Base-by-base conservation (phyloP, 352 stramenopile genomes). In the Phytophthora meadii region DNA sequence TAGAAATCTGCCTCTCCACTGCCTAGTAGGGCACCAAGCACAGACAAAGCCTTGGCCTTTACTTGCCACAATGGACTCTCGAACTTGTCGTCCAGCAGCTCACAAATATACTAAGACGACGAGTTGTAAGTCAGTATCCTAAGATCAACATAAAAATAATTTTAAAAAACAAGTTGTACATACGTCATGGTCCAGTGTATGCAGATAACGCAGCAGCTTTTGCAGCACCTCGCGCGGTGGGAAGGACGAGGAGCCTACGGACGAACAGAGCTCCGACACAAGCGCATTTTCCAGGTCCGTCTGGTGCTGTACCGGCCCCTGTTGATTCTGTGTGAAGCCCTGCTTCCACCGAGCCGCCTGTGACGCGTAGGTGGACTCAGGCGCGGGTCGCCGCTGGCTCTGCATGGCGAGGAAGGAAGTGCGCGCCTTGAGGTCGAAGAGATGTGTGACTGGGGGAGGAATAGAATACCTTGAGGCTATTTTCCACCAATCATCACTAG, bases 21-120 rank as follows among this genome's bases (percentile, higher is more conserved):
- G 48, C 83, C 81, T 56, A 90, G 67, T n/a, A 93, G 57, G 10
- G 84, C 71, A 30, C 87, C 82, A 39, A 95, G 74, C 17, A 93
- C 85, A 0, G 85, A 91, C 51, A 95, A 47, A 6, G 87, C 85
- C 61, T 93, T 93, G 54, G 77, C 85, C 72, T 93, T 85, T 10
- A 93, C 80, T 57, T 94, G 87, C 87, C 87, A 95, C 52, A 95
- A 37, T 34, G 72, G 74, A 55, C 83, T 82, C 69, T 91, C 80
- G n/a, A 95, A 83, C 70, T 94, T 95, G 63, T 90, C 80, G 48
- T 94, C 80, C n/a, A 95, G 72, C 25, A 94, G 72, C 67, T 95
- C 84, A 54, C 87, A 94, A 28, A 92, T 67, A 54, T 95, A 95
- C 81, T 93, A 30, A 6, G 41, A 27, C 17, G 14, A 24, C 6